Base-by-base conservation (phyloP, 75 land plant species). In the Pseudotsuga menziesii region DNA sequence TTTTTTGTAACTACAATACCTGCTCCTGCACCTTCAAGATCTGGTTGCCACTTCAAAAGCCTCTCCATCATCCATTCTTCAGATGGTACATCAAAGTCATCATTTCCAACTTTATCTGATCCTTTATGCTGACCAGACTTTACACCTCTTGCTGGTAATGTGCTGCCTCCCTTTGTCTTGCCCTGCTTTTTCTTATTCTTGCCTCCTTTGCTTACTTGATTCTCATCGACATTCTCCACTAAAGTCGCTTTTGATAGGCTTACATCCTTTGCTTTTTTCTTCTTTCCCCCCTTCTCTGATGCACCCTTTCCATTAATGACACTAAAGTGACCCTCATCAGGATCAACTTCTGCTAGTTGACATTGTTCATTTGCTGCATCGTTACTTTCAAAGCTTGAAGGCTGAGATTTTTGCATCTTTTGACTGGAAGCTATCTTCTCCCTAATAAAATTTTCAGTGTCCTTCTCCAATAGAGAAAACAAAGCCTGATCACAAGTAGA, bases 21-120 rank as follows among this genome's bases (percentile, higher is more conserved):
- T 73, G 75, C 5, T 84, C 92, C 93, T 23, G 86, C 86, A 78
- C 80, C 89, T 83, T 91, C 98, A 76, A 97, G 76, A 77, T 97
- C 99, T 62, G 99, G 94, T 60, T 83, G 84, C 79, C 87, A 78
- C 11, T 69, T 55, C 57, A 83, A 29, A 58, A 95, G 80, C 76
- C 88, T 89, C 72, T 89, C 74, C 14, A 88, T 74, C 22, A 97
- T 66, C 87, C 89, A 88, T 72, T 92, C 92, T 75, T 91, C 91
- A 70, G 99, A 85, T 26, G 85, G 84, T 25, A 85, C 12, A 75
- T 78, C 90, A 60, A 77, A 60, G 63, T 76, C 80, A 11, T 83
- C 88, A 36, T 75, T 84, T 64, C 82, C 78, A 27, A 17, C 23
- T 41, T 79, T 88, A 61, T 67, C 87, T 36, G 78, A 27, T 61